Conservation (phyloP, 2,329 filamentous ascomycete genomes). For the Neoscytalidium dimidiatum region DNA sequence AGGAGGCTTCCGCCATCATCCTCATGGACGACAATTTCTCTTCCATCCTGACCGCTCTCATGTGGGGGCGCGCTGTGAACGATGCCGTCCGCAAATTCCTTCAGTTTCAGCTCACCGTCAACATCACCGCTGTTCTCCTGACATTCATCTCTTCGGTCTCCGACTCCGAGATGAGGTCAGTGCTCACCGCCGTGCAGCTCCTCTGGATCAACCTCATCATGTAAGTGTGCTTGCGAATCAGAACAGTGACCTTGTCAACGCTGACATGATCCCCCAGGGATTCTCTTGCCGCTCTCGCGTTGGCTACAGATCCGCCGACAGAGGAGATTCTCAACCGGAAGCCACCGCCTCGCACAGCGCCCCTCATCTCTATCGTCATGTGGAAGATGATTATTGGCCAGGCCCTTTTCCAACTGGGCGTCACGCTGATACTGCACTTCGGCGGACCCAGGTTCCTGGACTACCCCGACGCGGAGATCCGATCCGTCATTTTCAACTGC, state of each 20-base stretch:
- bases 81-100: constrained; percentile 47
- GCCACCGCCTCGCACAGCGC: constrained; percentile 75
- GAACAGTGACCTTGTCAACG: too few species aligned
- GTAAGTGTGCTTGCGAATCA: constrained; percentile 29
- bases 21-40: constrained; percentile 87
- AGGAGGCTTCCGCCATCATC: constrained; percentile 82
- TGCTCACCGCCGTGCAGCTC: constrained; percentile 82
- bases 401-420: constrained; percentile 75
- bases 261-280: constrained; percentile 45
- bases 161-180: constrained; percentile 69
- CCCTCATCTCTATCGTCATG: constrained; percentile 82
- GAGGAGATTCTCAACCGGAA: constrained; percentile 78
- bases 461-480: constrained; percentile 57
- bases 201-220: constrained; percentile 96
- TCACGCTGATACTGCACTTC: constrained; percentile 70
- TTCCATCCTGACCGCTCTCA: constrained; percentile 81
- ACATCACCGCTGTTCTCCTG: constrained; percentile 79
- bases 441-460: constrained; percentile 63
- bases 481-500: constrained; percentile 91
- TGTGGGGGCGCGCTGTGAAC: constrained; percentile 64
- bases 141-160: constrained; percentile 82
- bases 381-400: constrained; percentile 75
- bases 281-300: constrained; percentile 82
- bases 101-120: constrained; percentile 75
- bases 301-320: constrained; percentile 80